A percentile compares a stretch with the other conserved stretches of the same genome.
phyloP scores from a whole-genome alignment of 2,329 filamentous ascomycete species.

The Lecanicillium sp. region DNA sequence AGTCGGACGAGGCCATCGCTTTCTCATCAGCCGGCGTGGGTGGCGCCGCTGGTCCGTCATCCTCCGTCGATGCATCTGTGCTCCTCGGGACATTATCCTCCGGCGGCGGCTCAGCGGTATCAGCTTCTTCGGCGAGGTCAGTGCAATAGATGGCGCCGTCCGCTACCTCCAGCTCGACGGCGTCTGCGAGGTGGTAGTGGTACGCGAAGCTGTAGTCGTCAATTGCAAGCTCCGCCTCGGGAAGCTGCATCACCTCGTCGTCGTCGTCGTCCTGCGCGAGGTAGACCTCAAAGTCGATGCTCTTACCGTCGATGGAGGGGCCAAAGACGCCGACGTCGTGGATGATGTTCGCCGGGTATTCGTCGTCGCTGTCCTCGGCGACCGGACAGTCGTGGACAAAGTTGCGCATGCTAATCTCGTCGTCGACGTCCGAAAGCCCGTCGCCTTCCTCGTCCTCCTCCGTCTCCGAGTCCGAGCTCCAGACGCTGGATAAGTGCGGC shows the following conservation, averaged over 20 bases:
- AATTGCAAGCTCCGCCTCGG: slow-evolving; percentile 25
- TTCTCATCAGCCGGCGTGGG: neutral
- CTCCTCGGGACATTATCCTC: too few relatives aligned
- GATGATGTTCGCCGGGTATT: slow-evolving; percentile 21
- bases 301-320: too few relatives aligned
- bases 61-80: too few relatives aligned
- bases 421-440: neutral
- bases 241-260: slow-evolving; percentile 20
- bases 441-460: neutral
- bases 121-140: neutral
- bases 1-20: neutral
- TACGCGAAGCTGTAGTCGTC: slow-evolving; percentile 23
- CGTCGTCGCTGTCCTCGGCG: slow-evolving; percentile 16
- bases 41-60: too few relatives aligned
- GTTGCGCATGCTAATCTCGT: slow-evolving; percentile 15
- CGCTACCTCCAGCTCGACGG: slow-evolving; percentile 24
- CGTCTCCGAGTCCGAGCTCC: slow-evolving; percentile 4
- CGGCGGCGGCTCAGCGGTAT: too few relatives aligned
- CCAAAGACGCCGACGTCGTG: slow-evolving; percentile 22
- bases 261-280: slow-evolving; percentile 24
- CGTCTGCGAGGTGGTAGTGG: slow-evolving; percentile 19
- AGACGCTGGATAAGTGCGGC: neutral
- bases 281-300: slow-evolving; percentile 28
- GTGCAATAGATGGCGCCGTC: slow-evolving; percentile 18
- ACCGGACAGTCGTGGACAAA: slow-evolving; percentile 13